phyloP scores from a whole-genome alignment of 352 stramenopile genomes.

The Pythium guiyangense region DNA sequence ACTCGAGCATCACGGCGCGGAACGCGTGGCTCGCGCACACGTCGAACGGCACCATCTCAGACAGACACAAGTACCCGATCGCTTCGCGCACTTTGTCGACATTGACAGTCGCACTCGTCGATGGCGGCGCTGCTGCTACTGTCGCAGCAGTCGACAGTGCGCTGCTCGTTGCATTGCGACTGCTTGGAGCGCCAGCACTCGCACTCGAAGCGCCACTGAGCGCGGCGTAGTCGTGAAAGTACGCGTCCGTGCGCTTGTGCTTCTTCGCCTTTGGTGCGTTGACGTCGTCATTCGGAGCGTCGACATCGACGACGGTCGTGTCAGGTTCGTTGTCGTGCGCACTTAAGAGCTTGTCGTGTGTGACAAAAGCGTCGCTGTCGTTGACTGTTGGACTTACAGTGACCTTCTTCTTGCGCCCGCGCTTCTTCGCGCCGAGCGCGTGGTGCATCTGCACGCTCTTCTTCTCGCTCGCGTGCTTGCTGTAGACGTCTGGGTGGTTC shows the following conservation, averaged over 20 bases:
- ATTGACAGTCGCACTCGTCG: conserved; percentile 22
- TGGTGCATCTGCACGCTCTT: conserved; percentile 76
- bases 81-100: conserved; percentile 57
- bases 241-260: conserved; percentile 27
- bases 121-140: neutral
- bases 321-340: too few species aligned
- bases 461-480: conserved; percentile 67
- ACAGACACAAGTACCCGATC: conserved; percentile 52
- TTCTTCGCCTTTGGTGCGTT: conserved; percentile 31
- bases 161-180: conserved; percentile 4
- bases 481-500: conserved; percentile 71
- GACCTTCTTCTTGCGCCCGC: conserved; percentile 59
- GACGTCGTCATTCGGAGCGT: too few species aligned
- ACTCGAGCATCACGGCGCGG: conserved; percentile 51
- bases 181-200: neutral
- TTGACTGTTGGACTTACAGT: too few species aligned
- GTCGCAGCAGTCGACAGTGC: neutral
- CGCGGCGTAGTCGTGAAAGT: conserved; percentile 36
- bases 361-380: conserved; percentile 4
- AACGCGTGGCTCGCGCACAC: conserved; percentile 58
- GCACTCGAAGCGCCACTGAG: too few species aligned
- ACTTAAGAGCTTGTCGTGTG: conserved; percentile 18
- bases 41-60: conserved; percentile 68
- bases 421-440: conserved; percentile 42
- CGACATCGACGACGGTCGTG: conserved; percentile 7